Evolutionary conservation across 108 stramenopile species (phyloP), one percentile per base, ranked within the genome.

Genomic region (Skeletonema menzelii): DNA sequence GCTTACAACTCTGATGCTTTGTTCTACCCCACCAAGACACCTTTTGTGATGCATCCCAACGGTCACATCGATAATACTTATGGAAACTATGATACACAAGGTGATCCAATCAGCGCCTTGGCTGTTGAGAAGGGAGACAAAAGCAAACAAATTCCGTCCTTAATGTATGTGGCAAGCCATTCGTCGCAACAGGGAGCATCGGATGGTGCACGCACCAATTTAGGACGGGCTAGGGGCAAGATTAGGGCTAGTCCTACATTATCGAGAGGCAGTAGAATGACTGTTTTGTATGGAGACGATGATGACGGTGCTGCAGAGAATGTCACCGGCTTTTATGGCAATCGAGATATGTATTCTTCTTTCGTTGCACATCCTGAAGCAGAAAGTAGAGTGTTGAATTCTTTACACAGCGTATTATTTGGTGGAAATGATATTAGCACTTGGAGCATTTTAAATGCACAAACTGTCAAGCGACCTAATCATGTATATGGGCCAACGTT

Each of bases 351-450:
- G 10, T 93, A 93, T 67, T 82, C 83, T 5, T 82, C 86, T 1
- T 88, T 88, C 47, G 88, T 85, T n/a, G 92, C 86, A 11, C 92
- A 93, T 74, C 89, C 92, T 11, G 86, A 93, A 44, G 92, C 84
- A 7, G 67, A 86, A 8, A 7, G 59, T 0, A 56, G 46, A 10
- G 81, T 72, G 12, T 64, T 90, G n/a, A 66, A 82, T 27, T 14
- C 47, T 14, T 58, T 93, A 12, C 87, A 89, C 64, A 59, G 67
- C 53, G 69, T 53, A 22, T 67, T 91, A 22, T 90, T 74, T 71
- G 88, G 85, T 8, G 75, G 86, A 49, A 58, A 76, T 27, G 47
- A 22, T 27, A 32, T 34, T 20, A 27, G 20, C 49, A 27, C 20
- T 32, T 34, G n/a, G 20, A 73, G 27, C 73, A 56, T 13, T 1